These are phyloP conservation scores for Metarhizium anisopliae DNA, from an alignment of 2,329 filamentous ascomycete genomes.

Conservation along the genomic window DNA sequence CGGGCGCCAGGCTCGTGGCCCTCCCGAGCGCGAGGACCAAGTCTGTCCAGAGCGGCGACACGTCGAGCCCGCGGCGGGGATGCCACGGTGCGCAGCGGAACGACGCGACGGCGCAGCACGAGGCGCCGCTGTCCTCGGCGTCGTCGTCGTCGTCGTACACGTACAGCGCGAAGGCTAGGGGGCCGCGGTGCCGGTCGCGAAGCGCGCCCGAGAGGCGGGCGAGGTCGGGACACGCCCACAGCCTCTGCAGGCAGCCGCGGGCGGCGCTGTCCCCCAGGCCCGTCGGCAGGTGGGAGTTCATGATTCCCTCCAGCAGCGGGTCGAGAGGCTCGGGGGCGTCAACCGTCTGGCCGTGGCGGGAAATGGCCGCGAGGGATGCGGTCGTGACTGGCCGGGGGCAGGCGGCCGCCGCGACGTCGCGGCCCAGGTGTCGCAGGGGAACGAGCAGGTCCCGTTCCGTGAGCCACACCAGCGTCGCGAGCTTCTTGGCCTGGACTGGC, in stretches of 20 bases:
- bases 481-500: not conserved
- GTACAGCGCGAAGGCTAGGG: not conserved
- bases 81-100: not conserved
- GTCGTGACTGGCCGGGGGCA: not conserved
- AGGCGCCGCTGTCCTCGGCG: not conserved
- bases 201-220: not conserved
- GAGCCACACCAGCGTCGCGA: not conserved
- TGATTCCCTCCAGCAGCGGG: not conserved
- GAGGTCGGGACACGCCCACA: not conserved
- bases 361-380: not conserved
- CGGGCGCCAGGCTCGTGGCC: not conserved
- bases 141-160: constrained; percentile 4
- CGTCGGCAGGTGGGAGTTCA: not conserved
- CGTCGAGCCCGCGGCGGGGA: not conserved
- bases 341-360: not conserved
- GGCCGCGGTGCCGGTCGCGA: not conserved
- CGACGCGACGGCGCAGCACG: not conserved
- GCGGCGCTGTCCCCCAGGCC: not conserved
- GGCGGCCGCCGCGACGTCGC: not conserved
- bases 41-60: not conserved
- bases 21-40: not conserved
- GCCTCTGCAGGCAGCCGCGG: not conserved
- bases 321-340: not conserved
- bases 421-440: not conserved
- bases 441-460: not conserved